These are phyloP conservation scores for Suillus americanus DNA, from an alignment of 768 basidiomycete genomes.

Conservation along the genomic window DNA sequence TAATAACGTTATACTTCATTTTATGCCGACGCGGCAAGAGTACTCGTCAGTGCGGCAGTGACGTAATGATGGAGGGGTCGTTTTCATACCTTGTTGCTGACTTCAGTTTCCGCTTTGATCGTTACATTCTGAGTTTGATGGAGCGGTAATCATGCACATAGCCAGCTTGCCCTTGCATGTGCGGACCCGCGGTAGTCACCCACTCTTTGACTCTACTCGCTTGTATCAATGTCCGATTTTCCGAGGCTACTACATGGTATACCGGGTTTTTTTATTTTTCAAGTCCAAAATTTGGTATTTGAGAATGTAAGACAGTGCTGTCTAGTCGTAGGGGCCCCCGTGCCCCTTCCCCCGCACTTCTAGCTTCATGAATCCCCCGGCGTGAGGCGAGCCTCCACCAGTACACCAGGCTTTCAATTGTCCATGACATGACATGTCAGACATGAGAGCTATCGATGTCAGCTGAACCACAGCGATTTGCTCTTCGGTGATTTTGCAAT, in stretches of 20 bases:
- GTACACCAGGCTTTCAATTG: background rate
- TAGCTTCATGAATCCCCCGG: no score
- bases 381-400: no score
- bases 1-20: background rate
- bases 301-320: no score
- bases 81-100: slow-evolving; percentile 5
- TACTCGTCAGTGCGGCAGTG: slow-evolving; percentile 3
- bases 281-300: no score
- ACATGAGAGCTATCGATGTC: no score
- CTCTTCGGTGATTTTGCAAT: background rate
- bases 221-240: background rate
- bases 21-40: slow-evolving; percentile 6
- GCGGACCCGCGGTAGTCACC: slow-evolving; percentile 3
- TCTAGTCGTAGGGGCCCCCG: no score
- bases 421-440: background rate
- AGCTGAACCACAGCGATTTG: background rate
- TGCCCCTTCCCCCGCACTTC: no score
- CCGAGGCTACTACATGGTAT: background rate
- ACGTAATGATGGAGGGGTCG: background rate
- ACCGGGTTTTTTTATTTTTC: no score
- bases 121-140: slow-evolving; percentile 8
- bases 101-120: slow-evolving; percentile 7
- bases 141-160: background rate
- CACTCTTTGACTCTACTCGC: background rate
- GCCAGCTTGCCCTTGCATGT: background rate